Percentiles rank a stretch among this genome's conserved stretches.
Evolutionary conservation across 2,329 filamentous ascomycete species (phyloP).

Genomic region (Aspergillus japonicus): DNA sequence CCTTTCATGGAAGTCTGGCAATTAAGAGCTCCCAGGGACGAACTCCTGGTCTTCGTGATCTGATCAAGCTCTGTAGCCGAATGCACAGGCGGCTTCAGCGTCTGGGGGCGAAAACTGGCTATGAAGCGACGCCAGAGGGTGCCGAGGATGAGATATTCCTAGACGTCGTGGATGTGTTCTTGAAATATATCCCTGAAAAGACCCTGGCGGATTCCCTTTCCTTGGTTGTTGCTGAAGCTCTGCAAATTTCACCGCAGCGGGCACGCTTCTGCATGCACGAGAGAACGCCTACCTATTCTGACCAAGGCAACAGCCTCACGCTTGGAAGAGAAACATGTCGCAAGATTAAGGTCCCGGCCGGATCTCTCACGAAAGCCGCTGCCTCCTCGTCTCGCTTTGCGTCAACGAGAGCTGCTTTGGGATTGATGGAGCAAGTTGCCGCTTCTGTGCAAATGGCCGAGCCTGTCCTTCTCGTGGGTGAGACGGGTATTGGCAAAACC

Average conservation of each 20-base stretch:
- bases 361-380: conserved; percentile 45
- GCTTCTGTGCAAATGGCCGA: conserved; percentile 81
- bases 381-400: conserved; percentile 63
- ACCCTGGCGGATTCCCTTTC: conserved; percentile 55
- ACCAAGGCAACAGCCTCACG: conserved; percentile 57
- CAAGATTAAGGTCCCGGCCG: conserved; percentile 54
- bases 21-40: conserved; percentile 48
- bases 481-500: conserved; percentile 98
- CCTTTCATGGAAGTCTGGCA: conserved; percentile 39
- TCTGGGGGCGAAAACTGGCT: conserved; percentile 61
- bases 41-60: conserved; percentile 69
- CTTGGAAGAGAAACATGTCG: conserved; percentile 66
- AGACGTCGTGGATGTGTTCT: conserved; percentile 90
- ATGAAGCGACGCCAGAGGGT: conserved; percentile 70
- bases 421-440: conserved; percentile 83
- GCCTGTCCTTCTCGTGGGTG: conserved; percentile 89
- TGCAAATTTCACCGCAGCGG: conserved; percentile 81
- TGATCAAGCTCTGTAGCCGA: conserved; percentile 88
- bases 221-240: conserved; percentile 74
- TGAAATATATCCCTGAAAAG: conserved; percentile 71
- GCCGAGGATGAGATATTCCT: conserved; percentile 82
- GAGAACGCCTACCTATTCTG: conserved; percentile 69
- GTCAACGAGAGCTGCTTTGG: conserved; percentile 79
- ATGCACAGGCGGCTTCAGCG: conserved; percentile 64
- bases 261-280: conserved; percentile 73